Evolutionary conservation across 2,329 filamentous ascomycete species (phyloP).

Genomic region (Chrysoporthe cubensis): DNA sequence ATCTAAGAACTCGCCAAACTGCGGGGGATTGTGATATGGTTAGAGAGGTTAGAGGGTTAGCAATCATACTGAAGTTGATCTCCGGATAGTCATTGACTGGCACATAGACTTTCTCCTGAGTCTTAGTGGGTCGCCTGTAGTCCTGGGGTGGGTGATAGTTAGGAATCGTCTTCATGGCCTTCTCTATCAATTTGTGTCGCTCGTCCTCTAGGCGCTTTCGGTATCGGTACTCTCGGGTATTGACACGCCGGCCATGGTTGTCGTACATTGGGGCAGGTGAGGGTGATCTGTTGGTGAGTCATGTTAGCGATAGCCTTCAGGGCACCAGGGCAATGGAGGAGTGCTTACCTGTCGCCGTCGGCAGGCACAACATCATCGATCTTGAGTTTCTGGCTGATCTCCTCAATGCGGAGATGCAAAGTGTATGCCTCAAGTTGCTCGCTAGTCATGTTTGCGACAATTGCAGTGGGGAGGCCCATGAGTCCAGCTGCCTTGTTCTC

Average conservation of each 20-base stretch:
- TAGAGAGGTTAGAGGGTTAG: constrained; percentile 94
- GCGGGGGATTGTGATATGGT: constrained; percentile 54
- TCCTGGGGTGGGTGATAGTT: constrained; percentile 99
- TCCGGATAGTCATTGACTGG: constrained; percentile 99
- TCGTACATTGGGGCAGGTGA: constrained; percentile 97
- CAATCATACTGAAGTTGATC: constrained; percentile 99
- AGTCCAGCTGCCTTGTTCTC: constrained; percentile 98
- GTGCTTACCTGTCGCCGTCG: constrained; percentile 87
- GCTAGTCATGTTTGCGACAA: constrained; percentile 96
- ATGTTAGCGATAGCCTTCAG: constrained; percentile 28
- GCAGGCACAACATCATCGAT: constrained; percentile 99
- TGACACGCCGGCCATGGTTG: constrained; percentile 98
- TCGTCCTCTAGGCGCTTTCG: constrained; percentile 98
- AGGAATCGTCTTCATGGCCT: constrained; percentile 99
- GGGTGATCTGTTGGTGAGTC: constrained; percentile 69
- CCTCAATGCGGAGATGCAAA: constrained; percentile 93
- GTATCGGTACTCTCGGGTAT: constrained; percentile 98
- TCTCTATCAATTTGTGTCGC: constrained; percentile 97
- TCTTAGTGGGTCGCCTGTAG: constrained; percentile 98
- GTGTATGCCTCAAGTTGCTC: constrained; percentile 98
- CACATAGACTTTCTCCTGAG: constrained; percentile 99
- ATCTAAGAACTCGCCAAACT: constrained; percentile 51
- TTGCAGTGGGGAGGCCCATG: constrained; percentile 96
- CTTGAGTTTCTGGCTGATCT: constrained; percentile 98
- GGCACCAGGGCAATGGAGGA: constrained; percentile 8